phyloP scores from a whole-genome alignment of 768 basidiomycete species.

The Lactarius sanguifluus region DNA sequence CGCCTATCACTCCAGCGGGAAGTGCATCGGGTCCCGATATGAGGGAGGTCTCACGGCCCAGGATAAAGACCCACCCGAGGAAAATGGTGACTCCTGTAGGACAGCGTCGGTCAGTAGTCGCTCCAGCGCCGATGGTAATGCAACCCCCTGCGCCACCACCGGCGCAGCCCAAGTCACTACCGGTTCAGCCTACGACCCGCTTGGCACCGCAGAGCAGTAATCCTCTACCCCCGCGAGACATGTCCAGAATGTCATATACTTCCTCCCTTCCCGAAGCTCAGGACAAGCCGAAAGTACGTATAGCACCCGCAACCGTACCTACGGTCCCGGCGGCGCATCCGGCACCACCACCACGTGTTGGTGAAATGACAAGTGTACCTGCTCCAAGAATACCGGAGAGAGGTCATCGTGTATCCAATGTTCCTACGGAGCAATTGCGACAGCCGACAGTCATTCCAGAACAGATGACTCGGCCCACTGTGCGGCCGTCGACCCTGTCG shows the following conservation, averaged over 20 bases:
- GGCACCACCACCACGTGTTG: background rate
- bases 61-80: constrained; percentile 20
- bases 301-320: background rate
- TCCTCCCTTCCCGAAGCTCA: background rate
- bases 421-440: background rate
- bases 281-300: constrained; percentile 1
- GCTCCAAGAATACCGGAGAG: background rate
- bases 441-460: background rate
- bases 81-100: constrained; percentile 7
- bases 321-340: background rate
- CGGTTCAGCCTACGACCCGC: background rate
- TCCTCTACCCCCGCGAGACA: background rate
- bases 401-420: background rate
- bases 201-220: background rate
- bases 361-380: background rate
- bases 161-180: background rate
- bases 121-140: background rate
- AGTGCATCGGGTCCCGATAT: background rate
- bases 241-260: background rate
- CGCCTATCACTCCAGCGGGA: background rate
- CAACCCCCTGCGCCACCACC: background rate
- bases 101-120: constrained; percentile 7
- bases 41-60: constrained; percentile 7
- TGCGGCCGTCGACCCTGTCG: background rate
- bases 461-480: background rate